A percentile compares a stretch with the other conserved stretches of the same genome.
Conservation (phyloP, 2,329 filamentous ascomycete species). For the Colletotrichum kahawae region DNA sequence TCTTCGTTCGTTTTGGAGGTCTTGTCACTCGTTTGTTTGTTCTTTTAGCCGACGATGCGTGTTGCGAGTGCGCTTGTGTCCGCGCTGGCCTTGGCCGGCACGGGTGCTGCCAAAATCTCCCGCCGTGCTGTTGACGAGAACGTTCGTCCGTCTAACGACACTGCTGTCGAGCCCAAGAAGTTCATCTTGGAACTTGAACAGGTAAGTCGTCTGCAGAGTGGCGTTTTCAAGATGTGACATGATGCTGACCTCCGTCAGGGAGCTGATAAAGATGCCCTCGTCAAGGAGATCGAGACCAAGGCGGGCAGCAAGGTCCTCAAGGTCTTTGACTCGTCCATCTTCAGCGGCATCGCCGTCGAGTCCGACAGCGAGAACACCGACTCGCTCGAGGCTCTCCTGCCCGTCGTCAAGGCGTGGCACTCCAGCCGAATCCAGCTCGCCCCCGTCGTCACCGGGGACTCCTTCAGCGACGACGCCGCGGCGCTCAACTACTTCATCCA, state of each 20-base stretch:
- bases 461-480: conserved; percentile 13
- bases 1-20: neutral
- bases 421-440: conserved; percentile 15
- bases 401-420: conserved; percentile 21
- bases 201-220: neutral
- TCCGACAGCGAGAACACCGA: conserved; percentile 22
- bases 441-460: conserved; percentile 2
- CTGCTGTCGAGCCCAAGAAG: conserved; percentile 14
- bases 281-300: conserved; percentile 6
- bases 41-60: neutral
- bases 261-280: conserved; percentile 13
- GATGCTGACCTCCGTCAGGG: neutral
- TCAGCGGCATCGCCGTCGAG: conserved; percentile 25
- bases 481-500: conserved; percentile 38
- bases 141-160: neutral
- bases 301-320: conserved; percentile 16
- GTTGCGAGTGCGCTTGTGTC: conserved; percentile 5
- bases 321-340: conserved; percentile 34
- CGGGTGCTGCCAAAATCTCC: neutral
- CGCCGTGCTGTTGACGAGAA: conserved; percentile 2
- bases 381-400: conserved; percentile 16
- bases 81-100: conserved; percentile 13
- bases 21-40: neutral
- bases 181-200: conserved; percentile 19
- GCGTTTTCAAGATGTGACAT: neutral